Evolutionary conservation across 1,284 basidiomycete species (phyloP).

Genomic region (Leccinum insolens): DNA sequence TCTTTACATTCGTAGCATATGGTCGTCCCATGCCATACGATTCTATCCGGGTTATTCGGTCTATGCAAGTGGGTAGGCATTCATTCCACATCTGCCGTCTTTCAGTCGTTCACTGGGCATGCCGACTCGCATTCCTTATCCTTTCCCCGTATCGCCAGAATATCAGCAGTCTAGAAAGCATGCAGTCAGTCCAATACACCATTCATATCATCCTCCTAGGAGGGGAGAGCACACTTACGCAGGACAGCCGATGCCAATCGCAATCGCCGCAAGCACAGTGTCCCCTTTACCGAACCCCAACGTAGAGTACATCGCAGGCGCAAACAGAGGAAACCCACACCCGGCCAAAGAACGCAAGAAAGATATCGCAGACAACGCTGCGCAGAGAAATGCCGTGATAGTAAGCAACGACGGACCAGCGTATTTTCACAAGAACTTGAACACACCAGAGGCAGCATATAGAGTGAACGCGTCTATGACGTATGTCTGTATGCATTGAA

Average conservation of each 20-base stretch:
- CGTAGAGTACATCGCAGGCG: conserved; percentile 61
- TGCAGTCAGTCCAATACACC: background rate
- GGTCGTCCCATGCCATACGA: background rate
- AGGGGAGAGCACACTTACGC: conserved; percentile 45
- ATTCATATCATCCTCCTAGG: background rate
- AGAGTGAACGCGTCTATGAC: conserved; percentile 59
- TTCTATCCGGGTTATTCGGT: background rate
- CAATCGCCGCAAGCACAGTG: conserved; percentile 58
- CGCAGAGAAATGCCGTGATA: conserved; percentile 1
- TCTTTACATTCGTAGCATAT: background rate
- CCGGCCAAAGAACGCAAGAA: conserved; percentile 63
- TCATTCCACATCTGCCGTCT: background rate
- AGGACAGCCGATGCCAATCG: conserved; percentile 64
- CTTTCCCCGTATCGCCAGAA: conserved; percentile 31
- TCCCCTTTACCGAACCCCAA: conserved; percentile 69
- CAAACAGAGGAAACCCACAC: conserved; percentile 71
- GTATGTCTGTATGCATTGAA: conserved; percentile 53
- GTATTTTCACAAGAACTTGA: conserved; percentile 13
- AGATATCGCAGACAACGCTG: conserved; percentile 60
- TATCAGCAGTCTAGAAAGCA: conserved; percentile 22
- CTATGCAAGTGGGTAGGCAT: background rate
- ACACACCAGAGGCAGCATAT: conserved; percentile 51
- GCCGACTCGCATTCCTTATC: conserved; percentile 28
- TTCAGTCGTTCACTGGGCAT: conserved; percentile 6
- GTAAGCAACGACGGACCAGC: conserved; percentile 1